Evolutionary conservation across 352 stramenopile genomes (phyloP), one percentile per base, ranked within the genome.

Genomic region (Pythium insidiosum): DNA sequence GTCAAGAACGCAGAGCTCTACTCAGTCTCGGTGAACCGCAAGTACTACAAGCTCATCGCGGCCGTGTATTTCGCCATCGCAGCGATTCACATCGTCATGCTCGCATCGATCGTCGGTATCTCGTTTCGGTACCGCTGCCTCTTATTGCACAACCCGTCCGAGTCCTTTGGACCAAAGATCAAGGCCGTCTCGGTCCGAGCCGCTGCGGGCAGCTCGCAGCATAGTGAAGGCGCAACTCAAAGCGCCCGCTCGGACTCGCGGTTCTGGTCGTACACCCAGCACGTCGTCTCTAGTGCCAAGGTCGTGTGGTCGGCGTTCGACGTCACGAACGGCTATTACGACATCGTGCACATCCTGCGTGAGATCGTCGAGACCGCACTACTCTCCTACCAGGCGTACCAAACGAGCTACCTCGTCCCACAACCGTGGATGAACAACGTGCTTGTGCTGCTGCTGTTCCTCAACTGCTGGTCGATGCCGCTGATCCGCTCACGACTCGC

Each of bases 401-500:
- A 18, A 6, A 29, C 6, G n/a, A 43, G 38, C 21, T 16, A 18
- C n/a, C 38, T 43, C 20, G 21, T 43, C 7, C 9, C 20, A 10
- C 12, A 15, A 10, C 38, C 20, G 7, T 43, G 38, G 38, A 43
- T 43, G 9, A 43, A 43, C 38, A 30, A 25, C 18, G 16, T 43
- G 38, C 12, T 43, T 10, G n/a, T 29, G 18, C 9, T 15, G 20
- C 12, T 43, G 38, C 28, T 43, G 7, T 6, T 43, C 38, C 10
- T 28, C 20, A 30, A 43, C 23, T 43, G 38, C 38, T 30, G 19
- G 38, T 43, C 38, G 9, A 43, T 19, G 23, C 18, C 38, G 12
- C 7, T 43, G 18, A 23, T 43, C 11, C 38, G 26, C 9, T 9
- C 7, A n/a, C n/a, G 28, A 6, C 13, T 29, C 19, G 6, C 6